Evolutionary conservation across 2,329 filamentous ascomycete species (phyloP), one percentile per base, ranked within the genome.

Genomic region (Botryotinia narcissicola): DNA sequence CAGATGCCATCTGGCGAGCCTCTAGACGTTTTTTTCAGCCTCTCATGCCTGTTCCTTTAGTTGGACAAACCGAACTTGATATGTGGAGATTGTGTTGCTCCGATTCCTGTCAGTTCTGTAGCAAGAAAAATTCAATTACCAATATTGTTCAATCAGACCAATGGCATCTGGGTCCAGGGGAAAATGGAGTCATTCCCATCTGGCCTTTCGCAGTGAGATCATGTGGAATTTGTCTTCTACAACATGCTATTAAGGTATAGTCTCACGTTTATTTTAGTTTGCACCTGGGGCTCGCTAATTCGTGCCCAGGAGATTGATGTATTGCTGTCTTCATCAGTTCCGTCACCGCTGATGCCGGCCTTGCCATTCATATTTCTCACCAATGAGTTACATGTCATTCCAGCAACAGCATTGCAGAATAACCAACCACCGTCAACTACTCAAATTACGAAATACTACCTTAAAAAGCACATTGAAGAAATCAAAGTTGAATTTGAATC

Each of bases 81-180:
- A 95, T 95, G 92, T 94, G 93, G 88, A 88, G 87, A 78, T 84
- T 96, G 69, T 85, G 89, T 51, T 90, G 89, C 81, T 87, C 88
- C 66, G 84, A 80, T 44, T 82, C 80, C 72, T 97, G 93, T 81
- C 90, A 95, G 79, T 89, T 90, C 77, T 96, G 93, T 82, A 84
- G 83, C 71, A 88, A 84, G 81, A 79, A 75, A 75, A 76, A 68
- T 61, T 72, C 79, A 75, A 71, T 73, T 75, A 74, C 57, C 77
- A 76, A 63, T 60, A 76, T 71, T 74, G 79, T 73, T 74, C 80
- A 74, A 77, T 81, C 75, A 79, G 84, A 83, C 79, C 83, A 84
- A 68, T 90, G 86, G 85, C 87, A 87, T 78, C 83, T 85, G 74
- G 91, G 92, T 22, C 91, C 91, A 59, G 91, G 90, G 67, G 78